Evolutionary conservation across 2,329 filamentous ascomycete genomes (phyloP).

Genomic region (Rutstroemia sp.): DNA sequence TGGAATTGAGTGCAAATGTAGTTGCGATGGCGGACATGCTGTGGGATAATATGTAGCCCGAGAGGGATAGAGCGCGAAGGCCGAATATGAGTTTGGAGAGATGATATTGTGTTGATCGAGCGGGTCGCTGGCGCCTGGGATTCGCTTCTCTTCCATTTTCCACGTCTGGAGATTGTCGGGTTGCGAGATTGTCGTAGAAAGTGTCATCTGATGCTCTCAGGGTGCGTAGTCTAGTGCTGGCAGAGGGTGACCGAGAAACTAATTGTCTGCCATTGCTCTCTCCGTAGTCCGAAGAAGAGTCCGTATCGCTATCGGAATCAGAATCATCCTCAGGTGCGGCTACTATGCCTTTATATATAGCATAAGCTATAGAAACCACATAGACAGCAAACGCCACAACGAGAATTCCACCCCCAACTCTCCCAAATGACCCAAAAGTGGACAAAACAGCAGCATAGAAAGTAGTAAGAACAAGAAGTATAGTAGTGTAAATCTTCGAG

Average conservation of each 20-base stretch:
- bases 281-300: conserved; percentile 19
- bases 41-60: conserved; percentile 42
- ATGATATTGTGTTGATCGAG: conserved; percentile 31
- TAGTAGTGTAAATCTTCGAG: conserved; percentile 38
- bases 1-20: conserved; percentile 36
- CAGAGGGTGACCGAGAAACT: neutral
- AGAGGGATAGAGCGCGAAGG: conserved; percentile 36
- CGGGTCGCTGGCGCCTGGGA: too few species aligned
- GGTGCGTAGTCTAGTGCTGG: neutral
- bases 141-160: neutral
- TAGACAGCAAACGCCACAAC: conserved; percentile 38
- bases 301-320: conserved; percentile 33
- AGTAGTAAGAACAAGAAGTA: conserved; percentile 37
- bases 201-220: neutral
- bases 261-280: neutral
- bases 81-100: conserved; percentile 37
- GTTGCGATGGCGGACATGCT: conserved; percentile 35
- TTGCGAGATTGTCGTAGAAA: neutral
- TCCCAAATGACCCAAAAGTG: conserved; percentile 28
- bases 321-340: conserved; percentile 36
- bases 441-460: conserved; percentile 31
- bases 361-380: conserved; percentile 35
- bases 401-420: conserved; percentile 32
- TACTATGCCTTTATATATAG: conserved; percentile 38
- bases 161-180: neutral